Conservation (phyloP, 2,329 filamentous ascomycete genomes). For the Dactylonectria estremocensis region DNA sequence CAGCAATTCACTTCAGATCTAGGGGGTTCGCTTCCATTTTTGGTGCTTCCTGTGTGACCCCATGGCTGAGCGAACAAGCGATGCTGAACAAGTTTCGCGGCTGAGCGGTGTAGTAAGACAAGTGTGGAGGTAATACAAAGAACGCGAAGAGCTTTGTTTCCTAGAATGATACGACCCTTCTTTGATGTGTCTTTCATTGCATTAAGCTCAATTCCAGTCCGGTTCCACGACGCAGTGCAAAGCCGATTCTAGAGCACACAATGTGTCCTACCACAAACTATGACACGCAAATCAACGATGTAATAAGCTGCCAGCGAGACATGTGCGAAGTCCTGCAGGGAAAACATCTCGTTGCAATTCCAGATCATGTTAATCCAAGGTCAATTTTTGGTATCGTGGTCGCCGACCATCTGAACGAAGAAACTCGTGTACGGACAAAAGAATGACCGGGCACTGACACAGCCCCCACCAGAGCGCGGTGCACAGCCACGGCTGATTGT, state of each 20-base stretch:
- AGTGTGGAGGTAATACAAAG: not conserved
- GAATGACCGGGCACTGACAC: constrained; percentile 25
- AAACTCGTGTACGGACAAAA: constrained; percentile 30
- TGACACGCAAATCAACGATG: not conserved
- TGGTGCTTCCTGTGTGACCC: not conserved
- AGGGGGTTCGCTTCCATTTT: not conserved
- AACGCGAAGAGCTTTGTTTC: not conserved
- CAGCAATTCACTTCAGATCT: not conserved
- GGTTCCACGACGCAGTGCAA: not conserved
- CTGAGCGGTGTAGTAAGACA: not conserved
- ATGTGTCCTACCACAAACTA: not conserved
- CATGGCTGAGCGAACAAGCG: not conserved
- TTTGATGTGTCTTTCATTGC: not conserved
- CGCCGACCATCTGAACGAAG: not conserved
- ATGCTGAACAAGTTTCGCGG: not conserved
- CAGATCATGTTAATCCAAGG: not conserved
- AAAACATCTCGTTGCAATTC: not conserved
- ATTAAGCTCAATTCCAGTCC: not conserved
- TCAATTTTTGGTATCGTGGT: not conserved
- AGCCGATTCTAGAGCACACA: not conserved
- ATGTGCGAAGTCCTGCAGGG: not conserved
- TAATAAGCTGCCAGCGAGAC: not conserved
- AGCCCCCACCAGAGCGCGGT: constrained; percentile 28
- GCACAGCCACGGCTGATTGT: constrained; percentile 40
- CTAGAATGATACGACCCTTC: not conserved